These are phyloP conservation scores for Ceratobasidium sp. DNA, from an alignment of 1,284 basidiomycete genomes.

Conservation along the genomic window DNA sequence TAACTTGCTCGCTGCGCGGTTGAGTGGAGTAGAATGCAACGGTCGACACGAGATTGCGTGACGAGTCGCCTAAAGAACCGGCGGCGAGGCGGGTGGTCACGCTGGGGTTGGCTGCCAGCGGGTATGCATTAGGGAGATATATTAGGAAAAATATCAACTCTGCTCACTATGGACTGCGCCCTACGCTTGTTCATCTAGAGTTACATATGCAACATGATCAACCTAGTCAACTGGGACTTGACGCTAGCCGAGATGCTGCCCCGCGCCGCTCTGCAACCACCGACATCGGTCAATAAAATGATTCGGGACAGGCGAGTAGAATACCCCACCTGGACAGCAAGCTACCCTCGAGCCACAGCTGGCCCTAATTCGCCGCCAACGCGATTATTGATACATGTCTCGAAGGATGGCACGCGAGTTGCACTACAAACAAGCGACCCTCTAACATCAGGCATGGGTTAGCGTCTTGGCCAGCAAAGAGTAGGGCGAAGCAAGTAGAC, in stretches of 20 bases:
- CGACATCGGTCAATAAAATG: slow-evolving; percentile 49
- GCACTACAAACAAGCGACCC: slow-evolving; percentile 47
- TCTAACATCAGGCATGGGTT: background rate
- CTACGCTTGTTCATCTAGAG: slow-evolving; percentile 58
- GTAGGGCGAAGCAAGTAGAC: too few species aligned
- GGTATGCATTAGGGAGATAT: background rate
- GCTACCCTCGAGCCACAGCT: slow-evolving; percentile 43
- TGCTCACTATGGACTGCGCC: slow-evolving; percentile 58
- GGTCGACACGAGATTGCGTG: slow-evolving; percentile 55
- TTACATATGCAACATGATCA: slow-evolving; percentile 54
- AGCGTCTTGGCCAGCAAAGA: too few species aligned
- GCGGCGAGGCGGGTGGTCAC: slow-evolving; percentile 55
- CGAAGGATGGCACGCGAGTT: slow-evolving; percentile 53
- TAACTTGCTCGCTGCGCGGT: slow-evolving; percentile 45
- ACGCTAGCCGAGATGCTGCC: slow-evolving; percentile 56
- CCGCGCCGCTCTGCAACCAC: slow-evolving; percentile 49
- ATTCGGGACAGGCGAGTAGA: too few species aligned
- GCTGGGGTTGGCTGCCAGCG: slow-evolving; percentile 54
- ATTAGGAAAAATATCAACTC: slow-evolving; percentile 3
- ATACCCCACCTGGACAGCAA: slow-evolving; percentile 18
- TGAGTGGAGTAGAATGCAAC: slow-evolving; percentile 58
- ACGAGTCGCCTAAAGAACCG: slow-evolving; percentile 55
- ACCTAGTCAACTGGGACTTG: slow-evolving; percentile 46
- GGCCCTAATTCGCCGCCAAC: slow-evolving; percentile 62
- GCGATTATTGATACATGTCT: slow-evolving; percentile 63